phyloP scores from a whole-genome alignment of 345 rosid species.

The Brassica rapa region DNA sequence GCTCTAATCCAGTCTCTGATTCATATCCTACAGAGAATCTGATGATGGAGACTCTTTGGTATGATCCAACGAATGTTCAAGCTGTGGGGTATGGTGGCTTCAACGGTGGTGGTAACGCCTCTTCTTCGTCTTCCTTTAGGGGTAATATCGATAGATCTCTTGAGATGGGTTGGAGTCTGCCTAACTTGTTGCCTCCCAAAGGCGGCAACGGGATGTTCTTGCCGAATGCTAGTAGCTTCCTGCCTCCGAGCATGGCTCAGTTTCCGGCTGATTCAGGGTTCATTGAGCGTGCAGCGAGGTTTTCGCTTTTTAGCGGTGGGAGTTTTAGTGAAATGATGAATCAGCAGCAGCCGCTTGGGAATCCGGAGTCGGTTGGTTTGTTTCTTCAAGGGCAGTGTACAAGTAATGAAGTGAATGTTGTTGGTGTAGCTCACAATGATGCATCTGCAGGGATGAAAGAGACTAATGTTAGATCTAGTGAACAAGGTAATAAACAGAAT shows the following conservation, averaged over 20 bases:
- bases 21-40: constrained; percentile 56
- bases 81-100: constrained; percentile 64
- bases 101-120: constrained; percentile 39
- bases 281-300: constrained; percentile 95
- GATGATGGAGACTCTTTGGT: constrained; percentile 71
- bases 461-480: constrained; percentile 52
- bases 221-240: constrained; percentile 55
- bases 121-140: constrained; percentile 46
- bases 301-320: constrained; percentile 78
- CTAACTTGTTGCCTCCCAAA: constrained; percentile 55
- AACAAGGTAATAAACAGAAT: constrained; percentile 50
- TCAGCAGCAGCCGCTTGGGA: constrained; percentile 52
- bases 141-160: constrained; percentile 55
- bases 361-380: constrained; percentile 59
- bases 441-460: constrained; percentile 48
- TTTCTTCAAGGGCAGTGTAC: constrained; percentile 55
- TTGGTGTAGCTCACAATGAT: constrained; percentile 58
- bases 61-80: constrained; percentile 58
- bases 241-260: constrained; percentile 74
- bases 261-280: constrained; percentile 88
- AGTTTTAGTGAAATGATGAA: constrained; percentile 68
- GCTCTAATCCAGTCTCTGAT: constrained; percentile 55
- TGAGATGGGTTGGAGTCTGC: constrained; percentile 74
- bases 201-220: constrained; percentile 58
- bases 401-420: constrained; percentile 48